A percentile compares a stretch with the other conserved stretches of the same genome.
These are phyloP conservation scores for Phyllosticta capitalensis DNA, from an alignment of 2,329 filamentous ascomycete species.

Conservation along the genomic window DNA sequence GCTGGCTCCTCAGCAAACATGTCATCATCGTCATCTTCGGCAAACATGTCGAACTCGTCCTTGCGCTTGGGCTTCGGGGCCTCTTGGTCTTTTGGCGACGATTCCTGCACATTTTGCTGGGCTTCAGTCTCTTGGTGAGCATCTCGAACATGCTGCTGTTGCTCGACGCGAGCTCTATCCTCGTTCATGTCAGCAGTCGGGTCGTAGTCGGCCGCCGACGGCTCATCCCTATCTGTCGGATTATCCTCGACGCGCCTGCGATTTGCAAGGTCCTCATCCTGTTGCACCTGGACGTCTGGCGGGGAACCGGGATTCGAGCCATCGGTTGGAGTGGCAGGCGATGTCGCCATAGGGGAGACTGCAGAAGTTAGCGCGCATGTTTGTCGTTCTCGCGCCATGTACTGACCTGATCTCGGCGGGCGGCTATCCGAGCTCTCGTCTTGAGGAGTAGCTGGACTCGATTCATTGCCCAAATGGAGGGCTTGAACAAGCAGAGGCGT, in stretches of 20 bases:
- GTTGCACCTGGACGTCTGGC: constrained; percentile 31
- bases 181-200: constrained; percentile 82
- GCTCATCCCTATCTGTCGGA: constrained; percentile 51
- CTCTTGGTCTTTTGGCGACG: constrained; percentile 44
- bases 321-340: constrained; percentile 29
- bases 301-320: constrained; percentile 30
- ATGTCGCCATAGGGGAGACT: constrained; percentile 23
- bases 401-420: constrained; percentile 29
- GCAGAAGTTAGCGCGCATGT: neutral
- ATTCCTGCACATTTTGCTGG: constrained; percentile 45
- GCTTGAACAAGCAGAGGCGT: constrained; percentile 68
- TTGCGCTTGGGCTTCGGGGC: constrained; percentile 37
- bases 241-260: constrained; percentile 19
- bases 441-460: constrained; percentile 46
- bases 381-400: constrained; percentile 18
- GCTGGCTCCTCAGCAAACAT: constrained; percentile 80
- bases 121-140: constrained; percentile 19
- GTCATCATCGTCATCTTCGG: constrained; percentile 57
- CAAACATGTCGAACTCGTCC: constrained; percentile 55
- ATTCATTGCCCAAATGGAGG: constrained; percentile 53
- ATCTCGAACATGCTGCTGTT: constrained; percentile 37
- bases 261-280: constrained; percentile 32
- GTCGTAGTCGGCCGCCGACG: constrained; percentile 89
- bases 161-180: constrained; percentile 62
- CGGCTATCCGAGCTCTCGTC: constrained; percentile 30